phyloP scores from a whole-genome alignment of 257 asterid genomes.

The Solanum peruvianum region DNA sequence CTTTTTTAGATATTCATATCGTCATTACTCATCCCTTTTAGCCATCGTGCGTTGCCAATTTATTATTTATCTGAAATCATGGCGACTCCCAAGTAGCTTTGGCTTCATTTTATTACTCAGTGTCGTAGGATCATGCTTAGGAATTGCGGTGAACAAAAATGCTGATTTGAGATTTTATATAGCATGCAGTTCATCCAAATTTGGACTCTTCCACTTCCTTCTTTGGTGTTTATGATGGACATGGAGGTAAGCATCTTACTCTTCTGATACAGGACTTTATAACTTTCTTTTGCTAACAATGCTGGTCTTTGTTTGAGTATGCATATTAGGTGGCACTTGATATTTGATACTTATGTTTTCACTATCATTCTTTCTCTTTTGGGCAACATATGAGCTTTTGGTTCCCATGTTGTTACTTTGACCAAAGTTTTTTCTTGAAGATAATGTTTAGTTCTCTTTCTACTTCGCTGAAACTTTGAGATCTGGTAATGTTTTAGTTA shows the following conservation, averaged over 20 bases:
- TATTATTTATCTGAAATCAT: not conserved
- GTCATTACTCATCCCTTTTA: not conserved
- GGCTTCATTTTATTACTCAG: not conserved
- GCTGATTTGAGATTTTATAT: constrained; percentile 27
- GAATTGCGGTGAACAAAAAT: not conserved
- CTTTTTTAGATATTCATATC: not conserved
- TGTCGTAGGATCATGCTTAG: not conserved
- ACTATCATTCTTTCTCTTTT: not conserved
- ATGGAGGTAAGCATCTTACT: constrained; percentile 63
- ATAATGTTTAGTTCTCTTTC: not conserved
- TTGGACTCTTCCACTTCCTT: constrained; percentile 73
- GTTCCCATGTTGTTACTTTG: not conserved
- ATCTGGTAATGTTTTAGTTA: not conserved
- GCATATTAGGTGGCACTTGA: not conserved
- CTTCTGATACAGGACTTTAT: not conserved
- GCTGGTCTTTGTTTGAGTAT: not conserved
- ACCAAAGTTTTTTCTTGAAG: not conserved
- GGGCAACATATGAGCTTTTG: not conserved
- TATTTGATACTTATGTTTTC: not conserved
- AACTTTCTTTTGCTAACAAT: not conserved
- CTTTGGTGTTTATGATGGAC: constrained; percentile 99
- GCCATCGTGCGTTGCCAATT: not conserved
- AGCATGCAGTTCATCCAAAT: constrained; percentile 86
- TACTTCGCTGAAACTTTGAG: not conserved
- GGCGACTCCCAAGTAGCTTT: not conserved